Conservation (phyloP, 768 basidiomycete species). For the Termitomyces heimii region DNA sequence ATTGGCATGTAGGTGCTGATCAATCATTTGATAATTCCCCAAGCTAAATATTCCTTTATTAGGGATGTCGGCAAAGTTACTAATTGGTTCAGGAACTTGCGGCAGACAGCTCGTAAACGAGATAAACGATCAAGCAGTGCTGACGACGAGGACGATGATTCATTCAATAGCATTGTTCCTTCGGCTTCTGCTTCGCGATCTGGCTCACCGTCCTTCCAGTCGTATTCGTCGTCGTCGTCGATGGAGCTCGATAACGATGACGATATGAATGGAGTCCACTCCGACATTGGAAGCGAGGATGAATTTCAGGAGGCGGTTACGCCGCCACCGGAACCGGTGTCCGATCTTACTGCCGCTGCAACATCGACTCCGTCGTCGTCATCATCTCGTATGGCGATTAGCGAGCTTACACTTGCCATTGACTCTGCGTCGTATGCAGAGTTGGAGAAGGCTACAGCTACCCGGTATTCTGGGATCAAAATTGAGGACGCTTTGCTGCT, state of each 20-base stretch:
- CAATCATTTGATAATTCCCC: slow-evolving; percentile 12
- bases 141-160: slow-evolving; percentile 42
- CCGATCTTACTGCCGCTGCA: slow-evolving; percentile 24
- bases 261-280: slow-evolving; percentile 34
- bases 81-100: slow-evolving; percentile 84
- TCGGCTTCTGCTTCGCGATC: slow-evolving; percentile 46
- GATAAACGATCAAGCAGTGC: slow-evolving; percentile 44
- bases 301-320: slow-evolving; percentile 73
- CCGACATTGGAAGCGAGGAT: slow-evolving; percentile 62
- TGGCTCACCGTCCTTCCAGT: slow-evolving; percentile 42
- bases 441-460: slow-evolving; percentile 39
- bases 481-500: slow-evolving; percentile 73
- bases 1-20: slow-evolving; percentile 60
- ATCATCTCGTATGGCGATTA: slow-evolving; percentile 21
- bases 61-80: slow-evolving; percentile 83
- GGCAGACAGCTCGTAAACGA: slow-evolving; percentile 75
- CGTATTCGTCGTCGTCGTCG: slow-evolving; percentile 45
- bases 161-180: slow-evolving; percentile 30
- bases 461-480: slow-evolving; percentile 48
- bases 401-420: slow-evolving; percentile 30
- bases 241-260: slow-evolving; percentile 50
- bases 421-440: slow-evolving; percentile 39
- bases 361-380: slow-evolving; percentile 20
- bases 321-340: slow-evolving; percentile 52
- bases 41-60: slow-evolving; percentile 12